Percentiles rank a stretch among this genome's conserved stretches.
Evolutionary conservation across 2,329 filamentous ascomycete species (phyloP).

Genomic region (Aspergillus pseudonomiae): DNA sequence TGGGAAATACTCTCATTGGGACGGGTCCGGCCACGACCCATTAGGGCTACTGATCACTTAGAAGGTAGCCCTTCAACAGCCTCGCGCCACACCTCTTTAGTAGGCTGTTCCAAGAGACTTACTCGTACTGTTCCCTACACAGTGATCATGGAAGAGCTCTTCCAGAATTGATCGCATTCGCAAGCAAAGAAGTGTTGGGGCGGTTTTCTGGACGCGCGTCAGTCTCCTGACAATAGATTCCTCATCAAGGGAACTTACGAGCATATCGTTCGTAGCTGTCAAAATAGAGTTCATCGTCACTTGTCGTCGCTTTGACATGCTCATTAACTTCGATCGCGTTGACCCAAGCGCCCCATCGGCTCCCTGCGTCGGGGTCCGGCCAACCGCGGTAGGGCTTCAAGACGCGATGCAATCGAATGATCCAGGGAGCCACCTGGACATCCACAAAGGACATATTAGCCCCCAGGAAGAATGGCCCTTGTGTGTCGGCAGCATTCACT

Average conservation of each 20-base stretch:
- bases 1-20: background rate
- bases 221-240: conserved; percentile 11
- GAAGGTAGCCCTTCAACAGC: background rate
- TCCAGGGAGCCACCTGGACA: conserved; percentile 75
- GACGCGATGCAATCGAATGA: conserved; percentile 68
- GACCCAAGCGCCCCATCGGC: conserved; percentile 70
- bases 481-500: conserved; percentile 58
- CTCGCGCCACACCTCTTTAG: background rate
- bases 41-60: background rate
- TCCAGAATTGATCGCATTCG: conserved; percentile 63
- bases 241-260: conserved; percentile 43
- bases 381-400: conserved; percentile 67
- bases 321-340: conserved; percentile 67
- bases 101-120: background rate
- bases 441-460: conserved; percentile 66
- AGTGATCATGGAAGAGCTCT: conserved; percentile 51
- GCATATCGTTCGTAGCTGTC: conserved; percentile 68
- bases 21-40: background rate
- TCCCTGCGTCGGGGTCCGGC: conserved; percentile 64
- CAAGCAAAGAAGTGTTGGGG: conserved; percentile 60
- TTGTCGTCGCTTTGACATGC: conserved; percentile 68
- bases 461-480: conserved; percentile 72
- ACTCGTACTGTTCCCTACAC: background rate
- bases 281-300: conserved; percentile 65
- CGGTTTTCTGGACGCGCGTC: conserved; percentile 55